Evolutionary conservation across 2,329 filamentous ascomycete genomes (phyloP), one percentile per base, ranked within the genome.

Genomic region (Xylariaceae sp.): DNA sequence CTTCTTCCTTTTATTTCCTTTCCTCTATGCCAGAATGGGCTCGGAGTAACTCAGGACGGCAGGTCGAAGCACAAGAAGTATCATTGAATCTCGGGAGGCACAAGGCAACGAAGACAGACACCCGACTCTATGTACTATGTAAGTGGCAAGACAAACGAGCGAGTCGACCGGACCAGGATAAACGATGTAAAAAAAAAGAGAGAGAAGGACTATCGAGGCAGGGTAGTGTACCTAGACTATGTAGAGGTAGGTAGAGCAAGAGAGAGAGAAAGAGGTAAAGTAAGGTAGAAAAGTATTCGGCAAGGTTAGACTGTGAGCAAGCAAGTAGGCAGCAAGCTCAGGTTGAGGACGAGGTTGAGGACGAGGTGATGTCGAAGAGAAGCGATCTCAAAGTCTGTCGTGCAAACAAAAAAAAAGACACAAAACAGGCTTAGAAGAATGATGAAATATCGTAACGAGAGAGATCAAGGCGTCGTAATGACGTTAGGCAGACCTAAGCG

Each of bases 41-140:
- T 58, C 51, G 51, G 50, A 55, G 53, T 35, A 53, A 58, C 52
- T 57, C 50, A 51, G 45, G 58, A 39, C 51, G 56, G 58, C 17
- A 61, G 53, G 44, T 50, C 44, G 58, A 49, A 56, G 55, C 54
- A 57, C 57, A 56, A 55, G 51, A 44, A 35, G 48, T 53, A 51
- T 56, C 57, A 60, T 62, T 44, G 62, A 53, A 30, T 17, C 52
- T 51, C 13, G 55, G 56, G 56, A 54, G 23, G 51, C 52, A 60
- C 57, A 53, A 55, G 52, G 47, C 55, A 53, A 35, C 51, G 53
- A 42, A n/a, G 30, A 53, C 30, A 53, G 30, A 53, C 30, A 53
- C 51, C 18, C 51, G 48, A 53, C 39, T 30, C 23, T 7, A 57
- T 49, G 9, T 8, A 37, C 49, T 7, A 57, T 49, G 9, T 8